These are phyloP conservation scores for Umbilicaria muhlenbergii DNA, from an alignment of 495 filamentous ascomycete genomes.

Conservation along the genomic window DNA sequence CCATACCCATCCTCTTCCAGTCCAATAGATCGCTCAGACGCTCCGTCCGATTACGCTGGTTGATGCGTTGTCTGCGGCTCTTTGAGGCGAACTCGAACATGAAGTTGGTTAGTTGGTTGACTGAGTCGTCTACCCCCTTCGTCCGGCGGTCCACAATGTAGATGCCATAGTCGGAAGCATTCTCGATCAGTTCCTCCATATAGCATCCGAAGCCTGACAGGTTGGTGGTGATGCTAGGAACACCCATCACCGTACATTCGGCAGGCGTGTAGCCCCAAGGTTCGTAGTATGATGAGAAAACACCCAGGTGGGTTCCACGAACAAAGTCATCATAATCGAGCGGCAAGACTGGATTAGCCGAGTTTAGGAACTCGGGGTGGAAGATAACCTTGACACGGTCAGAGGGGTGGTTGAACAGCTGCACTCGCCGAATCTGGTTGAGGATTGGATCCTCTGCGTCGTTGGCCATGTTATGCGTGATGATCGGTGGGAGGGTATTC, in stretches of 20 bases:
- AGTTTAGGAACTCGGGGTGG: conserved; percentile 95
- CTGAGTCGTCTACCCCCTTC: conserved; percentile 94
- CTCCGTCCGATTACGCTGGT: conserved; percentile 96
- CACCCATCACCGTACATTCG: conserved; percentile 98
- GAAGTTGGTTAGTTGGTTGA: conserved; percentile 81
- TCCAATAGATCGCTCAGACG: conserved; percentile 86
- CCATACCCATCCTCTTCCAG: conserved; percentile 99
- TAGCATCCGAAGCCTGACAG: conserved; percentile 97
- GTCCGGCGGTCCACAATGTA: conserved; percentile 93
- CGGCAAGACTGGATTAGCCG: conserved; percentile 85
- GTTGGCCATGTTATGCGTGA: conserved; percentile 99
- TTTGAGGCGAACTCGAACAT: conserved; percentile 96
- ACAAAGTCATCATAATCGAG: conserved; percentile 98
- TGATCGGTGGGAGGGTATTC: conserved; percentile 75
- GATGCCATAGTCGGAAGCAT: conserved; percentile 93
- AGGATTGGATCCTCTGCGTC: conserved; percentile 86
- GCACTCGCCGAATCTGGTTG: conserved; percentile 89
- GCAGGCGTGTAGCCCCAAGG: conserved; percentile 98
- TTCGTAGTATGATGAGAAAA: conserved; percentile 97
- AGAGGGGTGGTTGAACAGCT: conserved; percentile 87
- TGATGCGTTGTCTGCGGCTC: conserved; percentile 90
- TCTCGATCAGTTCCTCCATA: conserved; percentile 98
- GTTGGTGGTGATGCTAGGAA: conserved; percentile 96
- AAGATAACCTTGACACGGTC: conserved; percentile 97
- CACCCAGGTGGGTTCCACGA: conserved; percentile 84